phyloP scores from a whole-genome alignment of 2,329 filamentous ascomycete genomes.

The Colletotrichum melonis region DNA sequence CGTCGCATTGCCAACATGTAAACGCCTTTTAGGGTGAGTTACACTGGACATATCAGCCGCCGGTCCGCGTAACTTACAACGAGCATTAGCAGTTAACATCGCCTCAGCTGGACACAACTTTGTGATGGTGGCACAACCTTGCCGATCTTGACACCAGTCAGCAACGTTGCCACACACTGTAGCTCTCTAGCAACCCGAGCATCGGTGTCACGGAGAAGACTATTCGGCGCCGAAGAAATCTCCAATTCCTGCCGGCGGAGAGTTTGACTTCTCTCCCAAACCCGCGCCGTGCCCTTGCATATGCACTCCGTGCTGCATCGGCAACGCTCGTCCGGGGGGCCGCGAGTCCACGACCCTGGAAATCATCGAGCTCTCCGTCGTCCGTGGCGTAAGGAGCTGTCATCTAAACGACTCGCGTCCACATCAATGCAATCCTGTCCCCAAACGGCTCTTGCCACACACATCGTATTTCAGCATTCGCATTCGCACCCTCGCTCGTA shows the following conservation, averaged over 20 bases:
- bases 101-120: neutral
- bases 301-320: neutral
- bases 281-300: neutral
- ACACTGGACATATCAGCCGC: neutral
- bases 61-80: too few species aligned
- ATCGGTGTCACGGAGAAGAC: neutral
- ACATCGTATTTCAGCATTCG: neutral
- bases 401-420: slow-evolving; percentile 1
- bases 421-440: neutral
- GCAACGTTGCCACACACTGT: neutral
- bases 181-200: neutral
- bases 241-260: slow-evolving; percentile 7
- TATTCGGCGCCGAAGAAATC: neutral
- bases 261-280: neutral
- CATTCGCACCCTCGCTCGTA: neutral
- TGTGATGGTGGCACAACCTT: neutral
- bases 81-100: neutral
- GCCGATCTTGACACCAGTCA: neutral
- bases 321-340: neutral
- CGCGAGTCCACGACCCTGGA: neutral
- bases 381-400: neutral
- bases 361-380: neutral
- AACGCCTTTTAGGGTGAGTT: neutral
- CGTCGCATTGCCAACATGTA: neutral
- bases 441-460: neutral